phyloP scores from a whole-genome alignment of 176 grass and related monocot species.

The Thalia dealbata region DNA sequence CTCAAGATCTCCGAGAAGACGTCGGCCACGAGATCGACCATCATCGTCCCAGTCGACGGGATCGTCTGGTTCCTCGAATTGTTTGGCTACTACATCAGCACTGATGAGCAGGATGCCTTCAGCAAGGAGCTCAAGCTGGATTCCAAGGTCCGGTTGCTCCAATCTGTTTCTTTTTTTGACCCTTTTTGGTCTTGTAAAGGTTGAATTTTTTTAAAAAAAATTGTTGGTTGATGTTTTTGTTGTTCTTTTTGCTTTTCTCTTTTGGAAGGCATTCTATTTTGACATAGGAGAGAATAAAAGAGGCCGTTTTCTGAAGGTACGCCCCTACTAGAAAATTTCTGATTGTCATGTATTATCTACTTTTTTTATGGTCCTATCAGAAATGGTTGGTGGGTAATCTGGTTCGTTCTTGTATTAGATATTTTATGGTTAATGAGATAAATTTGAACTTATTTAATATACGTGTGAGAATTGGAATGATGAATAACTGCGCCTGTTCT shows the following conservation, averaged over 20 bases:
- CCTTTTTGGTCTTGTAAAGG: not conserved
- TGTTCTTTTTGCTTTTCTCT: not conserved
- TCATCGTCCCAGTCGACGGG: conserved; percentile 79
- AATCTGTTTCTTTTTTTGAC: conserved; percentile 6
- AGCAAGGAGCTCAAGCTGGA: conserved; percentile 97
- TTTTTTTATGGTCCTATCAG: not conserved
- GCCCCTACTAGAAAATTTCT: not conserved
- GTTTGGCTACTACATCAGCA: conserved; percentile 89
- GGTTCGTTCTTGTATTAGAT: not conserved
- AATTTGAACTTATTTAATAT: not conserved
- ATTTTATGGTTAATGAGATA: not conserved
- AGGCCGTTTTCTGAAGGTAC: conserved; percentile 93
- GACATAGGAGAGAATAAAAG: conserved; percentile 97
- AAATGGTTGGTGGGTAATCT: not conserved
- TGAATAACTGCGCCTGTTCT: not conserved
- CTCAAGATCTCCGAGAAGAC: conserved; percentile 99
- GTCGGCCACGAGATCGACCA: conserved; percentile 78
- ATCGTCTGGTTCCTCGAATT: conserved; percentile 89
- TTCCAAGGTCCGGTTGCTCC: conserved; percentile 43
- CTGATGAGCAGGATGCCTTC: conserved; percentile 74
- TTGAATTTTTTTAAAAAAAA: not conserved
- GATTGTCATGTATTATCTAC: not conserved
- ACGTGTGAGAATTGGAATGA: not conserved
- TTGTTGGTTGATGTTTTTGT: conserved; percentile 1
- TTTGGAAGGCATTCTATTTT: conserved; percentile 82